phyloP scores from a whole-genome alignment of 352 stramenopile species.

The Aphanomyces stellatus region DNA sequence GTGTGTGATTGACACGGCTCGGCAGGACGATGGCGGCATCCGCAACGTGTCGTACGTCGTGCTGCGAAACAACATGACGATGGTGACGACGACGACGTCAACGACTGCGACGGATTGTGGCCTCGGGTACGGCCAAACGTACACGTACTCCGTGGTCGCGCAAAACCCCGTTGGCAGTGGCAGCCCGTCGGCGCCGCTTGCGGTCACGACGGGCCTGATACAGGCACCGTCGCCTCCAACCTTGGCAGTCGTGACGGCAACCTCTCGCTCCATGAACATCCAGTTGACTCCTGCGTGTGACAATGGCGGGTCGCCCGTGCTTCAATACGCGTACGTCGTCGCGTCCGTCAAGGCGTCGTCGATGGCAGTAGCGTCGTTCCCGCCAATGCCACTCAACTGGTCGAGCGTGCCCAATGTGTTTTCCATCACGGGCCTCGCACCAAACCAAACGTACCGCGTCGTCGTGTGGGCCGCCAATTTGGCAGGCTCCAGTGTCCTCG shows the following conservation, averaged over 20 bases:
- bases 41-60: constrained; percentile 31
- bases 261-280: neutral
- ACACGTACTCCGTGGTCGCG: neutral
- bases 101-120: constrained; percentile 29
- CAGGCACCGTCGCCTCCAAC: constrained; percentile 33
- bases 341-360: neutral
- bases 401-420: neutral
- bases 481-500: neutral
- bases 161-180: neutral
- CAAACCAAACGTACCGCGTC: neutral
- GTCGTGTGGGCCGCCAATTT: constrained; percentile 3
- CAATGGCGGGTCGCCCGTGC: neutral
- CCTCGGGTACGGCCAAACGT: constrained; percentile 24
- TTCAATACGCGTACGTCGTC: neutral
- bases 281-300: neutral
- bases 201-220: neutral
- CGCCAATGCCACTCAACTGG: neutral
- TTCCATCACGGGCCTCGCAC: neutral
- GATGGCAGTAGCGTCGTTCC: neutral
- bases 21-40: constrained; percentile 33
- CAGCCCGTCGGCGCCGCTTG: neutral
- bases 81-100: constrained; percentile 28
- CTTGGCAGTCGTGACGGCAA: neutral
- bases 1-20: no score
- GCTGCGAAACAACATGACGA: constrained; percentile 14